A percentile compares a stretch with the other conserved stretches of the same genome.
These are phyloP conservation scores for Penicillium argentinense DNA, from an alignment of 495 filamentous ascomycete genomes.

Conservation along the genomic window DNA sequence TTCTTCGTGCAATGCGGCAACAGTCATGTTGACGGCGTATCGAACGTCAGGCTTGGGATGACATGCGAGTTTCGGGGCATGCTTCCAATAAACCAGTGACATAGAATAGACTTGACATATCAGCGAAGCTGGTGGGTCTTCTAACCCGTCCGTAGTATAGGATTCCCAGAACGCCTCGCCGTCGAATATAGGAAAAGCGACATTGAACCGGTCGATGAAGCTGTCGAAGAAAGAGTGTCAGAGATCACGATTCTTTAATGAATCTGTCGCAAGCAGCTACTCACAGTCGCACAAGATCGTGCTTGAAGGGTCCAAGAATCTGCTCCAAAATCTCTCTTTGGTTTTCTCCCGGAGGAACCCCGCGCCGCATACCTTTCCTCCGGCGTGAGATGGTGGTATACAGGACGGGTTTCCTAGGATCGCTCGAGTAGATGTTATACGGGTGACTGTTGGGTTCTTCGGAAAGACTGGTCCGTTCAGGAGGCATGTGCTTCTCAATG, in stretches of 20 bases:
- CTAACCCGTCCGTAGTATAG: constrained; percentile 38
- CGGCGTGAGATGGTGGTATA: constrained; percentile 49
- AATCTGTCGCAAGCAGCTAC: constrained; percentile 1
- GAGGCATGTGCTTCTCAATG: constrained; percentile 52
- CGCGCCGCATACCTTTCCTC: constrained; percentile 45
- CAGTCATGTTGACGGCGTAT: constrained; percentile 53
- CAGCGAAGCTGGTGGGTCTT: constrained; percentile 51
- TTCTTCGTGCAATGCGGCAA: constrained; percentile 51
- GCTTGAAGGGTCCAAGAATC: constrained; percentile 50
- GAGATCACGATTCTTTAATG: background rate
- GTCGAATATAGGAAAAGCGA: constrained; percentile 54
- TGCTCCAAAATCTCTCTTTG: constrained; percentile 57
- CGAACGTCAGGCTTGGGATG: constrained; percentile 51
- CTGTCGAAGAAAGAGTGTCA: constrained; percentile 23
- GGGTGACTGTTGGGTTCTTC: constrained; percentile 43
- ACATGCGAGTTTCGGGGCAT: constrained; percentile 41
- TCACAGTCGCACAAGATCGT: constrained; percentile 52
- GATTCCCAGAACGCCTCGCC: constrained; percentile 48
- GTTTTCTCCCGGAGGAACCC: constrained; percentile 50
- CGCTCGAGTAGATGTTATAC: constrained; percentile 51
- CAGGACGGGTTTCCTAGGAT: constrained; percentile 48
- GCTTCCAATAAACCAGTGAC: constrained; percentile 52
- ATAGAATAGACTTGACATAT: constrained; percentile 55
- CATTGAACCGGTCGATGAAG: constrained; percentile 52
- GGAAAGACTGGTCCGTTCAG: constrained; percentile 37